phyloP scores from a whole-genome alignment of 192 early-diverging fungal genomes.

The Funneliformis mosseae region DNA sequence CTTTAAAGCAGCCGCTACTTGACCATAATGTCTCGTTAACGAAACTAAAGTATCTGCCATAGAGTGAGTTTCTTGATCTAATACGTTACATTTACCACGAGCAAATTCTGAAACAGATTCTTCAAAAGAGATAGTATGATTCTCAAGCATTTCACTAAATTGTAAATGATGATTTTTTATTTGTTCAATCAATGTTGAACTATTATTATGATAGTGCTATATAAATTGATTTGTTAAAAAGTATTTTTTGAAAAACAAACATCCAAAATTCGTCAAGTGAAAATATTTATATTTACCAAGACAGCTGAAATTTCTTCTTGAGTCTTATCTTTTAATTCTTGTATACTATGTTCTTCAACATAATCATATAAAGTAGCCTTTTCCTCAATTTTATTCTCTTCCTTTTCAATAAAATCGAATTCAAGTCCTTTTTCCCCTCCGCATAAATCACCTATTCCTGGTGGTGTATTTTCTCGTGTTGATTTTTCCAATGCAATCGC shows the following conservation, averaged over 20 bases:
- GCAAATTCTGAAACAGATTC: slow-evolving; percentile 39
- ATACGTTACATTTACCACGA: slow-evolving; percentile 35
- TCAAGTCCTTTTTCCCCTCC: background rate
- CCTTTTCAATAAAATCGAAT: slow-evolving; percentile 10
- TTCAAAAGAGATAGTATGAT: slow-evolving; percentile 38
- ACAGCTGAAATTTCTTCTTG: slow-evolving; percentile 29
- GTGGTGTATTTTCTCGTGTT: background rate
- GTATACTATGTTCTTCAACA: slow-evolving; percentile 27
- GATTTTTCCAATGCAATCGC: slow-evolving; percentile 14
- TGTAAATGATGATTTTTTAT: slow-evolving; percentile 9
- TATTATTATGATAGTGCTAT: slow-evolving; percentile 11
- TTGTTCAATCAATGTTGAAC: background rate
- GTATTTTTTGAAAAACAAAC: background rate
- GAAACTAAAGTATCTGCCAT: slow-evolving; percentile 53
- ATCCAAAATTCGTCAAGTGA: background rate
- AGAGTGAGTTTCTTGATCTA: slow-evolving; percentile 40
- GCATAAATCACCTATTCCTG: background rate
- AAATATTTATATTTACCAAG: slow-evolving; percentile 11
- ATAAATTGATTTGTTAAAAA: background rate
- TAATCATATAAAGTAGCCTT: slow-evolving; percentile 31
- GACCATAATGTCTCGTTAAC: slow-evolving; percentile 50
- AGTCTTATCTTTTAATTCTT: slow-evolving; percentile 29
- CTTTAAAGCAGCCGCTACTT: slow-evolving; percentile 48
- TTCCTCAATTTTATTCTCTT: background rate
- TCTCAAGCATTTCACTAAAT: slow-evolving; percentile 9